Conservation (phyloP, 768 basidiomycete genomes). For the Lactarius deliciosus region DNA sequence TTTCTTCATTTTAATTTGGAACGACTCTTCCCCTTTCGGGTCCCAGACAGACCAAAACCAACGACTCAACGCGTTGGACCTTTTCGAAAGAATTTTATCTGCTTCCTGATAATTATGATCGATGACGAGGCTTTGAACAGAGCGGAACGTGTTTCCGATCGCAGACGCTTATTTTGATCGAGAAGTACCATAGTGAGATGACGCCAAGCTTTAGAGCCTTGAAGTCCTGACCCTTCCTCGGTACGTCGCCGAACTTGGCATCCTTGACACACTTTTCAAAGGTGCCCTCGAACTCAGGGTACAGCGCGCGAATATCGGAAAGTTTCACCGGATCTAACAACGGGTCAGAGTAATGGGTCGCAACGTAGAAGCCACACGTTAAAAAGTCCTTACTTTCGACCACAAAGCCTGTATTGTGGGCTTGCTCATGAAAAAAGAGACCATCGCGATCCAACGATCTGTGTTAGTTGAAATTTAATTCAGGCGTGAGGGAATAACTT, state of each 20-base stretch:
- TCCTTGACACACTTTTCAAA: background rate
- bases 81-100: background rate
- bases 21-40: background rate
- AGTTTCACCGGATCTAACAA: background rate
- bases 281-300: background rate
- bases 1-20: constrained; percentile 14
- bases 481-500: too few relatives aligned
- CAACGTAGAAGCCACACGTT: background rate
- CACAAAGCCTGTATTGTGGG: too few relatives aligned
- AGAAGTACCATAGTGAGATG: background rate
- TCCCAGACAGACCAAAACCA: background rate
- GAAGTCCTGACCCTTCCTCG: background rate
- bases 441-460: constrained; percentile 4
- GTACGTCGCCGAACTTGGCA: background rate
- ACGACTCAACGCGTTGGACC: background rate
- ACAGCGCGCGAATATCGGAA: background rate
- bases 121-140: constrained; percentile 7
- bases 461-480: background rate
- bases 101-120: background rate
- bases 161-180: background rate
- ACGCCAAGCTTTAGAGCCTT: constrained; percentile 2
- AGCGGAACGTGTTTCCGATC: background rate
- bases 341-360: background rate
- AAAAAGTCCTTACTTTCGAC: background rate
- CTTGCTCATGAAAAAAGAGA: background rate